Base-by-base conservation (phyloP, 495 filamentous ascomycete species). In the Penicillium robsamsonii region DNA sequence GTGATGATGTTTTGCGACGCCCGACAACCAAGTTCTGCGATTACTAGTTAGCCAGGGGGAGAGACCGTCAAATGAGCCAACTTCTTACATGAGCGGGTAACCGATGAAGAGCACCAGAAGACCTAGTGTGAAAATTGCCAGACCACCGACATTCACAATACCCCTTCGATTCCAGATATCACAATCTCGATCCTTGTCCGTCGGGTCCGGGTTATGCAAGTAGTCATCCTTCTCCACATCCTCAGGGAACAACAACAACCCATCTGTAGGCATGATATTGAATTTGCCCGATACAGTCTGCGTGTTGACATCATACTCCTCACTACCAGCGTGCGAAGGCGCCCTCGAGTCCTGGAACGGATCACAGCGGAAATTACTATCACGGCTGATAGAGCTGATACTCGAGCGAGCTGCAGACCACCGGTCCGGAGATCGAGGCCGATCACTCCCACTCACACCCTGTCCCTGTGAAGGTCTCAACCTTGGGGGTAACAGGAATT, bases 141-240 rank as follows among this genome's bases (percentile, higher is more conserved):
- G 65, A 10, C 84, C 87, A 49, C 88, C 88, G 7, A 90, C 64
- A 60, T 92, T 91, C 35, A 83, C 60, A 12, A 88, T 56, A 10
- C 87, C 88, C 70, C 88, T 70, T 54, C 77, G 80, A 35, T 84
- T 85, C 60, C 82, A 89, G 29, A 90, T 74, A 59, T 89, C 85
- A 61, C 87, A 90, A 27, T 86, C 81, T 17, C 76, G 66, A 42
- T 91, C 86, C 53, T 82, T 75, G 44, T 89, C 86, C 52, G 80
- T 77, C 7, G 82, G 80, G 62, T 86, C 82, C 10, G 88, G 88
- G 59, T 89, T 88, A 63, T 92, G 88, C 58, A 92, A 56, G 56
- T 79, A 87, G 64, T 91, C 88, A 67, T 91, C 88, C 61, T 89
- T 87, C 69, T 92, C 88, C 25, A 88, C 85, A 65, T 91, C 87